Conservation (phyloP, 2,329 filamentous ascomycete species). For the Fusarium odoratissimum region DNA sequence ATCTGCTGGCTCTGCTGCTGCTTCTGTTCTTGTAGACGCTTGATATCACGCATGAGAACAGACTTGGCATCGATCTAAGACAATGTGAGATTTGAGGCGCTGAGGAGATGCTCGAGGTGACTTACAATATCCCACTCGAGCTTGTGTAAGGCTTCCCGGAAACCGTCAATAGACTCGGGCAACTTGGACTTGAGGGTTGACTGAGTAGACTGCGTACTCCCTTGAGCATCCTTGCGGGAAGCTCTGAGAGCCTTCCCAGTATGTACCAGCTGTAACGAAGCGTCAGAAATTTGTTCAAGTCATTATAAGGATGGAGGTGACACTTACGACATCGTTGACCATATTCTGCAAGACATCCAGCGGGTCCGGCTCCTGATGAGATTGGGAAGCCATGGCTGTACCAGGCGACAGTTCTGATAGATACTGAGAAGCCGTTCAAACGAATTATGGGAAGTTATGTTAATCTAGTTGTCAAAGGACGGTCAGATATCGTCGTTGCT, state of each 20-base stretch:
- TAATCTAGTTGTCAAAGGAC: neutral
- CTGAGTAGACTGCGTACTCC: slow-evolving; percentile 49
- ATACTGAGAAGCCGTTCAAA: neutral
- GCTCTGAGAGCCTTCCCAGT: slow-evolving; percentile 67
- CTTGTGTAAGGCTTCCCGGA: slow-evolving; percentile 66
- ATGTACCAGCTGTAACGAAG: slow-evolving; percentile 62
- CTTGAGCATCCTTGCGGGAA: slow-evolving; percentile 59
- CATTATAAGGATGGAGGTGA: neutral
- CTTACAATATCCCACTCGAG: slow-evolving; percentile 69
- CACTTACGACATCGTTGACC: slow-evolving; percentile 66
- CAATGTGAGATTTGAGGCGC: slow-evolving; percentile 10
- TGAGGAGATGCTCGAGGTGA: neutral
- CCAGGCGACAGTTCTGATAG: neutral
- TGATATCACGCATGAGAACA: slow-evolving; percentile 65
- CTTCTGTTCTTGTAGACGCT: slow-evolving; percentile 50
- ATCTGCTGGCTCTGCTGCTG: slow-evolving; percentile 38
- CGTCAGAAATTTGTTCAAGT: slow-evolving; percentile 9
- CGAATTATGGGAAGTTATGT: neutral
- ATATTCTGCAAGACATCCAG: slow-evolving; percentile 63
- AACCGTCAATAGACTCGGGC: slow-evolving; percentile 59
- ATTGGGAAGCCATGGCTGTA: slow-evolving; percentile 47
- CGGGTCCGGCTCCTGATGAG: slow-evolving; percentile 50
- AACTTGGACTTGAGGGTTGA: slow-evolving; percentile 56
- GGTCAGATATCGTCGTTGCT: slow-evolving; percentile 26
- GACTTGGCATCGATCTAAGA: slow-evolving; percentile 62